These are phyloP conservation scores for Penicillium decumbens DNA, from an alignment of 2,329 filamentous ascomycete species.

Conservation along the genomic window DNA sequence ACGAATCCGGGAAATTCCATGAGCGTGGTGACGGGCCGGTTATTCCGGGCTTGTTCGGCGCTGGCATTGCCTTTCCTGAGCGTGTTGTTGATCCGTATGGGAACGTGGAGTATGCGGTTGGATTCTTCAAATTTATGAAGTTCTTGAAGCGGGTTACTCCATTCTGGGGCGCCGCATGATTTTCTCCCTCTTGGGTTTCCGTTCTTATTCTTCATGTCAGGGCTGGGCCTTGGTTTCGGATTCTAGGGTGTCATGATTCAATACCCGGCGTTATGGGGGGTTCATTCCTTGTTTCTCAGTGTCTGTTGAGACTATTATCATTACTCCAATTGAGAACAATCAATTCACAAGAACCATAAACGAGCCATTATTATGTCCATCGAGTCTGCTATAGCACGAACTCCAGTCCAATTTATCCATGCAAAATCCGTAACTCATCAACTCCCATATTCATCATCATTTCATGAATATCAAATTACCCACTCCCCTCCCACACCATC, in stretches of 20 bases:
- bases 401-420: not conserved
- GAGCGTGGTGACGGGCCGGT: constrained; percentile 38
- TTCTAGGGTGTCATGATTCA: not conserved
- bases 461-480: not conserved
- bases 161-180: constrained; percentile 39
- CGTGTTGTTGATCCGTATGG: constrained; percentile 57
- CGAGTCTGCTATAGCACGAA: not conserved
- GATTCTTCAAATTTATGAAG: constrained; percentile 63
- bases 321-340: not conserved
- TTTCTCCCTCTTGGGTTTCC: not conserved
- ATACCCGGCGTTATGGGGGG: not conserved
- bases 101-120: constrained; percentile 59
- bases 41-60: constrained; percentile 54
- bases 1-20: constrained; percentile 45
- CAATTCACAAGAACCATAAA: not conserved
- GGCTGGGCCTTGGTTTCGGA: not conserved
- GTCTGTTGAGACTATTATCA: not conserved
- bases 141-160: constrained; percentile 54
- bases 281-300: not conserved
- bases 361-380: constrained; percentile 2
- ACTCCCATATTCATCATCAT: not conserved
- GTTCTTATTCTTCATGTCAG: not conserved
- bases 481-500: not conserved
- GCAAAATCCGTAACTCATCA: constrained; percentile 1
- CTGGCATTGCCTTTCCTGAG: constrained; percentile 62